phyloP scores from a whole-genome alignment of 768 basidiomycete species.

The Boletus bicolor region DNA sequence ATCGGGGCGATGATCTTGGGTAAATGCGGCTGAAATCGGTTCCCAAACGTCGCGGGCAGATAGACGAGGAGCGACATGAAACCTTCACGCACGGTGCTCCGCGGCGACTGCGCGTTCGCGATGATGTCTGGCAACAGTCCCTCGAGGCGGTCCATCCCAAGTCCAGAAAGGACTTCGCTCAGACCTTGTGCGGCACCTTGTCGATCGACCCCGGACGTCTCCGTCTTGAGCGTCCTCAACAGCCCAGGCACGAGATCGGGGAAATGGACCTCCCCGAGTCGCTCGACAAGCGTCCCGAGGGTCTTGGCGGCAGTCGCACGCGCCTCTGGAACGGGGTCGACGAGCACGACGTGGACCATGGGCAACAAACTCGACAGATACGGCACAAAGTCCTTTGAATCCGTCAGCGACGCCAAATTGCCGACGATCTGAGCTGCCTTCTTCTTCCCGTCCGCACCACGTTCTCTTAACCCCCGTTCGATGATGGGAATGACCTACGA shows the following conservation, averaged over 20 bases:
- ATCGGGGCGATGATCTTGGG: constrained; percentile 94
- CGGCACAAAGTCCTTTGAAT: constrained; percentile 90
- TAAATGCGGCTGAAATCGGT: constrained; percentile 93
- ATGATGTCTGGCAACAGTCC: constrained; percentile 93
- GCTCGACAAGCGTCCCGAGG: constrained; percentile 93
- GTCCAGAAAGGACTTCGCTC: constrained; percentile 89
- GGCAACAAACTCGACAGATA: constrained; percentile 89
- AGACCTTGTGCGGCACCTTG: constrained; percentile 98
- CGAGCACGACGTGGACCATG: constrained; percentile 85
- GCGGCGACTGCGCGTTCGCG: constrained; percentile 82
- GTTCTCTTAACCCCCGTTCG: constrained; percentile 87
- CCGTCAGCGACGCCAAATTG: constrained; percentile 89
- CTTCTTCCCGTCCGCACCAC: constrained; percentile 91
- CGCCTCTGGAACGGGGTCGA: constrained; percentile 97
- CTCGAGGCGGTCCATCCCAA: constrained; percentile 97
- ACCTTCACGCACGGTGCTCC: constrained; percentile 91
- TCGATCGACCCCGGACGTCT: constrained; percentile 92
- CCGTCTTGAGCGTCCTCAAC: constrained; percentile 83
- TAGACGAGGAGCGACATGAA: constrained; percentile 98
- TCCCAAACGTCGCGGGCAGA: constrained; percentile 93
- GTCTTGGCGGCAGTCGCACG: constrained; percentile 97
- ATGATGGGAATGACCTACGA: constrained; percentile 89
- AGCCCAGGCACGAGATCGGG: constrained; percentile 92
- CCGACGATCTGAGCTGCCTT: constrained; percentile 97
- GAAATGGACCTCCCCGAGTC: constrained; percentile 91